Conservation (phyloP, 1,139 yeast genomes). For the Debaryomyces singareniensis region DNA sequence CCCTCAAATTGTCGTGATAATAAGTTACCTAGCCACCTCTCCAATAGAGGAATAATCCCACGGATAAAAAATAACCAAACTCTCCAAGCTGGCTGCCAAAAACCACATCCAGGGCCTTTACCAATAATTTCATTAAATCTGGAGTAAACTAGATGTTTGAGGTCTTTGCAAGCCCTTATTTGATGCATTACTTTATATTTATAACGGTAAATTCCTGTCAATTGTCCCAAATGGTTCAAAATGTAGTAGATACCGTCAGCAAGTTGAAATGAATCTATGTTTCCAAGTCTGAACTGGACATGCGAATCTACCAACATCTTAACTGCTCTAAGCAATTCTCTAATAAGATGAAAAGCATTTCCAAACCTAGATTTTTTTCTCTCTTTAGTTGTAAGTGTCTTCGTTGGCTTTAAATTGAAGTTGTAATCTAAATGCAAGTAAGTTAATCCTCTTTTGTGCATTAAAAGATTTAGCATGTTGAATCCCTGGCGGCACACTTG, state of each 20-base stretch:
- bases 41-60: conserved; percentile 89
- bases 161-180: conserved; percentile 89
- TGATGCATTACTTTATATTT: conserved; percentile 98
- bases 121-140: conserved; percentile 79
- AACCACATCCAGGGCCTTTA: conserved; percentile 98
- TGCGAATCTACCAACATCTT: conserved; percentile 91
- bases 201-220: conserved; percentile 94
- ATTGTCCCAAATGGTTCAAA: conserved; percentile 87
- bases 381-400: conserved; percentile 93
- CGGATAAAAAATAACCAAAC: conserved; percentile 91
- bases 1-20: conserved; percentile 95
- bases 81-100: conserved; percentile 99
- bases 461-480: conserved; percentile 83
- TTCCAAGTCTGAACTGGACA: conserved; percentile 84
- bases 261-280: conserved; percentile 85
- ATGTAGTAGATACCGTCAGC: conserved; percentile 93
- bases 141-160: conserved; percentile 85
- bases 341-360: conserved; percentile 87
- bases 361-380: conserved; percentile 95
- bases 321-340: conserved; percentile 77
- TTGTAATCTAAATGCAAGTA: conserved; percentile 92
- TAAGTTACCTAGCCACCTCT: conserved; percentile 91
- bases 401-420: conserved; percentile 92
- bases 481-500: conserved; percentile 92
- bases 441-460: conserved; percentile 87